Conservation (phyloP, 2,329 filamentous ascomycete genomes). For the Mollisiaceae sp. region DNA sequence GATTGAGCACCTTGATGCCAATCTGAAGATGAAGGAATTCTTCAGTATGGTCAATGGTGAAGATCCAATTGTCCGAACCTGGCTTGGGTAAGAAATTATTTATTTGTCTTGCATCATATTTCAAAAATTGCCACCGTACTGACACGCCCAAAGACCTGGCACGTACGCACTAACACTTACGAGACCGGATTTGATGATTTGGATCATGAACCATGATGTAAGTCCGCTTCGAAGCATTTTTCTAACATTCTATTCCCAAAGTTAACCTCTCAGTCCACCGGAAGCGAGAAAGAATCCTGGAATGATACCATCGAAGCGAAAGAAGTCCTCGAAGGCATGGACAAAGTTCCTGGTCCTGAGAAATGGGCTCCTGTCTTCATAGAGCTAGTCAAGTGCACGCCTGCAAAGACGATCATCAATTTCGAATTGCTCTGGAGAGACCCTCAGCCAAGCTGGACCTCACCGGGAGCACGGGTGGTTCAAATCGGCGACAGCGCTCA, state of each 20-base stretch:
- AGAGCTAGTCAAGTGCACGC: conserved; percentile 36
- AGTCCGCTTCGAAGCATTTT: conserved; percentile 5
- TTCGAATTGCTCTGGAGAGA: conserved; percentile 43
- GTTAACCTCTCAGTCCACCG: conserved; percentile 7
- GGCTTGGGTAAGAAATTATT: conserved; percentile 58
- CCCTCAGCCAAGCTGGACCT: conserved; percentile 40
- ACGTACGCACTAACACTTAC: conserved; percentile 14
- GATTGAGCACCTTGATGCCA: conserved; percentile 45
- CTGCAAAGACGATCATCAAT: conserved; percentile 35
- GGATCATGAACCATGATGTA: conserved; percentile 20
- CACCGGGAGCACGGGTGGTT: conserved; percentile 38
- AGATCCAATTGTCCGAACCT: conserved; percentile 14
- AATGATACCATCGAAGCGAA: conserved; percentile 15
- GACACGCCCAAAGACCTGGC: conserved; percentile 25
- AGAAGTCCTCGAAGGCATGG: conserved; percentile 15
- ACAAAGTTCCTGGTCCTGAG: conserved; percentile 5
- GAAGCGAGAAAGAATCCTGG: conserved; percentile 17
- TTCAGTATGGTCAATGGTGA: conserved; percentile 17
- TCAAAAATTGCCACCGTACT: conserved; percentile 33
- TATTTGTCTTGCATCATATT: conserved; percentile 53
- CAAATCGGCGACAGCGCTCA: conserved; percentile 48
- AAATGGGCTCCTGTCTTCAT: conserved; percentile 37
- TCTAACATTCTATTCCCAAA: conserved; percentile 42
- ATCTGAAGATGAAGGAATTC: conserved; percentile 11
- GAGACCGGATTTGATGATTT: conserved; percentile 16